A percentile compares a stretch with the other conserved stretches of the same genome.
These are phyloP conservation scores for Nitzschia inconspicua DNA, from an alignment of 108 stramenopile genomes.

Conservation along the genomic window DNA sequence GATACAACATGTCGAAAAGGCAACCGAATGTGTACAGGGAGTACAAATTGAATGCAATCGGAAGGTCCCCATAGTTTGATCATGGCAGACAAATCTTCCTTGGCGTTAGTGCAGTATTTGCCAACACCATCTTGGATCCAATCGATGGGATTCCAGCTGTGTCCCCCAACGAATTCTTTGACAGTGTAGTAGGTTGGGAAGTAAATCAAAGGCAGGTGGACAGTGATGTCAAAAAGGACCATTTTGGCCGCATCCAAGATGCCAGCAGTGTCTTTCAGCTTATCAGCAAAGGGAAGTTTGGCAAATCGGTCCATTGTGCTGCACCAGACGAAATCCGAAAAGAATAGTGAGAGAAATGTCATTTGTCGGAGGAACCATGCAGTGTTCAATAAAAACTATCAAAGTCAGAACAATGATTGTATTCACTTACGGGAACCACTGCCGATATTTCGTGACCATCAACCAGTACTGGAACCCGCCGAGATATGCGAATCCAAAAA, in stretches of 20 bases:
- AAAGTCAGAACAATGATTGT: too few relatives aligned
- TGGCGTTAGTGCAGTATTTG: conserved; percentile 71
- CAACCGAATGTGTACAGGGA: conserved; percentile 85
- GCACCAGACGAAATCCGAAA: background rate
- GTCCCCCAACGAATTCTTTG: conserved; percentile 82
- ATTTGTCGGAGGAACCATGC: background rate
- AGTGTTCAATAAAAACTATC: background rate
- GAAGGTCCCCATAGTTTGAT: conserved; percentile 85
- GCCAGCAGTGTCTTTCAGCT: conserved; percentile 77
- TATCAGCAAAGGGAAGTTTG: conserved; percentile 56
- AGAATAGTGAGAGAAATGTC: background rate
- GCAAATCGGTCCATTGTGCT: conserved; percentile 73
- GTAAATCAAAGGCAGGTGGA: conserved; percentile 88
- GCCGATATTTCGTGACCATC: conserved; percentile 74
- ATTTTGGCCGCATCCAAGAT: conserved; percentile 82
- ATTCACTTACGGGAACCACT: conserved; percentile 70
- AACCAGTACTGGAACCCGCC: conserved; percentile 88
- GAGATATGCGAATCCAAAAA: conserved; percentile 85
- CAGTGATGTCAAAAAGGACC: conserved; percentile 86
- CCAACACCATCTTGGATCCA: conserved; percentile 78
- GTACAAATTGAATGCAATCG: conserved; percentile 87
- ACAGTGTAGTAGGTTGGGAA: conserved; percentile 90
- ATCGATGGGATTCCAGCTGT: conserved; percentile 79
- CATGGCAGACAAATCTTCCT: conserved; percentile 85
- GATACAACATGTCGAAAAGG: conserved; percentile 86